A percentile compares a stretch with the other conserved stretches of the same genome.
Conservation (phyloP, 345 rosid genomes). For the Stellera chamaejasme region DNA sequence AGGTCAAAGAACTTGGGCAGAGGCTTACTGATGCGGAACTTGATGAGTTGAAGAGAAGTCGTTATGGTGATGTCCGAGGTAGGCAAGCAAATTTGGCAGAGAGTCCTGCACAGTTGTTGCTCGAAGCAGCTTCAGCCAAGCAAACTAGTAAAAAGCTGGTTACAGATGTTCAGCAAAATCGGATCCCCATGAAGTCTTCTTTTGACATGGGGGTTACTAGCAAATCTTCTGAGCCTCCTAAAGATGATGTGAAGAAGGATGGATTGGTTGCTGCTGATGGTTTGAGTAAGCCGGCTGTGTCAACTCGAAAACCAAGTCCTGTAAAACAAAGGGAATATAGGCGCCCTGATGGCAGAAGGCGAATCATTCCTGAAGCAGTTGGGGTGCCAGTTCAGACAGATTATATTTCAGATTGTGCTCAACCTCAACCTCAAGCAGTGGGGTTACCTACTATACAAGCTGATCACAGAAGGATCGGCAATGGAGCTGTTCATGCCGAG, state of each 20-base stretch:
- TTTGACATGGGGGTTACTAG: conserved; percentile 32
- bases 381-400: conserved; percentile 71
- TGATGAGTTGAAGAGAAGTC: conserved; percentile 80
- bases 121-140: conserved; percentile 86
- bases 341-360: conserved; percentile 95
- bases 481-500: conserved; percentile 35
- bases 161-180: conserved; percentile 52
- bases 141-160: conserved; percentile 53
- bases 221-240: conserved; percentile 51
- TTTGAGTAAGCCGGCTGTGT: conserved; percentile 37
- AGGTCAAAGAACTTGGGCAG: conserved; percentile 69
- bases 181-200: conserved; percentile 43
- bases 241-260: conserved; percentile 40
- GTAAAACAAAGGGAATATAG: conserved; percentile 92
- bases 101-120: conserved; percentile 89
- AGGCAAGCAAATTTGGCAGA: conserved; percentile 87
- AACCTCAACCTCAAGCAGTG: conserved; percentile 26
- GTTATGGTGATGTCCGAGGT: conserved; percentile 95
- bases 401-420: conserved; percentile 28
- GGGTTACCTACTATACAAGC: conserved; percentile 33
- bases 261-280: conserved; percentile 39
- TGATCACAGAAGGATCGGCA: conserved; percentile 37
- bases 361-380: conserved; percentile 97
- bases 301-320: conserved; percentile 58
- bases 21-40: conserved; percentile 71